Evolutionary conservation across 306 rosid species (phyloP), one percentile per base, ranked within the genome.

Genomic region (Pterocarpus santalinus): DNA sequence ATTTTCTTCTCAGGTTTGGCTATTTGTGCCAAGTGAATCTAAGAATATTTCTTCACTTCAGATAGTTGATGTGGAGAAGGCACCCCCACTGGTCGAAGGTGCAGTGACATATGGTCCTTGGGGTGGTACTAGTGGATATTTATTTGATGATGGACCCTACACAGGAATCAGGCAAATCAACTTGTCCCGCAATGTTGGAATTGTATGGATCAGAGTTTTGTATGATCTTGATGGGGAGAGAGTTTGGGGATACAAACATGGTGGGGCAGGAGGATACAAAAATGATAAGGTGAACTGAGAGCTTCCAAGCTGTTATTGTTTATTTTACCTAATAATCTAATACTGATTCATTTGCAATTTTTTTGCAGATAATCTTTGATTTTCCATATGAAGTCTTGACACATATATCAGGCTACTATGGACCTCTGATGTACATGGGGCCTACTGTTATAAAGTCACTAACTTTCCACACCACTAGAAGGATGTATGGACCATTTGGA

Each of bases 251-350:
- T 36, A 41, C 82, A 88, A 72, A 86, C 86, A 84, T 47, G 99
- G 99, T 8, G 98, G 99, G 3, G 84, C 88, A 16, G 98, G 98
- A 83, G 98, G 97, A 69, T 92, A 80, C 76, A 95, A 83, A 86
- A 76, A 68, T 69, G 99, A 95, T 78, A 91, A 89, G 97, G 99
- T 95, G 41, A 84, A 66, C 38, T 28, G 8, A 35, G 28, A 78
- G 47, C 8, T 43, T 43, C 28, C 28, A 22, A 22, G 28, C 28
- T 1, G 28, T 22, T 22, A 22, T 22, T 38, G 41, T 44, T 44
- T 5, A 8, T 47, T 56, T 71, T 49, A 73, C 70, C 16, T 52
- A 36, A 77, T 67, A 13, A 33, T 43, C 38, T 43, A 5, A 16
- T 8, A 76, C 55, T 62, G 39, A 36, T 28, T 66, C 16, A 61